Conservation (phyloP, 2,329 filamentous ascomycete species). For the Cladosporium colombiae region DNA sequence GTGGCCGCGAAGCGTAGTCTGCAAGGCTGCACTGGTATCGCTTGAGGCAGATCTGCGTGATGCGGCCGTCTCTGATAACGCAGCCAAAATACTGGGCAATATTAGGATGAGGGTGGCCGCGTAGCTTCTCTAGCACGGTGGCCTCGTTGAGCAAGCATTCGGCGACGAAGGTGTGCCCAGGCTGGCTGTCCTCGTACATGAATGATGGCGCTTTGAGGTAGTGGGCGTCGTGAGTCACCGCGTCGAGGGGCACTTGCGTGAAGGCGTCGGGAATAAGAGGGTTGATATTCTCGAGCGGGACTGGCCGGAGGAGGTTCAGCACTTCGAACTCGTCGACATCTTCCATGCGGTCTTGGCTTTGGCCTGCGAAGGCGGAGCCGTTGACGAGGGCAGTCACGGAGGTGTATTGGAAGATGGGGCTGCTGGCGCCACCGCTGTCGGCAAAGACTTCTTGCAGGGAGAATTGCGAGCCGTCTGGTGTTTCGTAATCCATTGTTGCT, state of each 20-base stretch:
- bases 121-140: slow-evolving; percentile 30
- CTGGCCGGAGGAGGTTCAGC: slow-evolving; percentile 27
- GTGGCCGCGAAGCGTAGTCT: slow-evolving; percentile 26
- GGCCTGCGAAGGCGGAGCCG: slow-evolving; percentile 32
- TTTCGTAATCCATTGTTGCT: slow-evolving; percentile 34
- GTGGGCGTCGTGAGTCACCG: slow-evolving; percentile 26
- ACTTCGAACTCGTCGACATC: slow-evolving; percentile 32
- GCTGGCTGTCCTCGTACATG: slow-evolving; percentile 31
- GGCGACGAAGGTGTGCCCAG: slow-evolving; percentile 34
- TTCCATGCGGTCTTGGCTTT: slow-evolving; percentile 23
- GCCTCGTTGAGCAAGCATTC: slow-evolving; percentile 34
- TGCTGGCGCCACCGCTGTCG: slow-evolving; percentile 16
- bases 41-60: slow-evolving; percentile 35
- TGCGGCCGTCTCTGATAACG: slow-evolving; percentile 30
- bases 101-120: slow-evolving; percentile 33
- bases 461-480: slow-evolving; percentile 33
- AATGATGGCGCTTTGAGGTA: slow-evolving; percentile 38
- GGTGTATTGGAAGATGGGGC: slow-evolving; percentile 25
- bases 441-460: slow-evolving; percentile 30
- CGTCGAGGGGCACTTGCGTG: slow-evolving; percentile 22
- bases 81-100: slow-evolving; percentile 36
- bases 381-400: slow-evolving; percentile 33
- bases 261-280: slow-evolving; percentile 28
- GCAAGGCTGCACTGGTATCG: slow-evolving; percentile 31
- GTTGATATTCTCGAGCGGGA: slow-evolving; percentile 32